A percentile compares a stretch with the other conserved stretches of the same genome.
phyloP scores from a whole-genome alignment of 345 rosid genomes.

The Anacardium occidentale region DNA sequence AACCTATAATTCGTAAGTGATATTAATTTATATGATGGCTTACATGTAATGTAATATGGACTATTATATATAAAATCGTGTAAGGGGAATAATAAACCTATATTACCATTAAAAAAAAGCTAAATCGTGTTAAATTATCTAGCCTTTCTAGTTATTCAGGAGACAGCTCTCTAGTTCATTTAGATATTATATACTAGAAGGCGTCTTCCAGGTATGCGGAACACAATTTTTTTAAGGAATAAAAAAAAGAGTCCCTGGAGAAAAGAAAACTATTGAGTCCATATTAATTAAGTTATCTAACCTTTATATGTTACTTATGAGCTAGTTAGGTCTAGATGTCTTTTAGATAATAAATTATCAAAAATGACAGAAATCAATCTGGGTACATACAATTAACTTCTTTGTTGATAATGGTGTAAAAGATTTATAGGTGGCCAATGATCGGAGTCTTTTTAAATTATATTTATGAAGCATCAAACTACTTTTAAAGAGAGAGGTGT shows the following conservation, averaged over 20 bases:
- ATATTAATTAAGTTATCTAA: background rate
- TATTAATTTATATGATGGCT: too few species aligned
- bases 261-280: background rate
- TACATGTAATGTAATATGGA: too few species aligned
- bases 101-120: too few species aligned
- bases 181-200: background rate
- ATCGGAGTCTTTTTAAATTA: too few species aligned
- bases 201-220: background rate
- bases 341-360: background rate
- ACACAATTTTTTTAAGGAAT: background rate
- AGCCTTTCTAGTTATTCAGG: background rate
- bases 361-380: background rate
- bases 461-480: too few species aligned
- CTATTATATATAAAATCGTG: too few species aligned
- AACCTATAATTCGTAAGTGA: too few species aligned
- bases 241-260: background rate
- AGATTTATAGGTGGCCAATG: too few species aligned
- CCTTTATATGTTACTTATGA: background rate
- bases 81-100: too few species aligned
- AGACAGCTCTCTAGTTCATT: background rate
- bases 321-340: background rate
- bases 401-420: background rate
- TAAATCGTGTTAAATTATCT: background rate
- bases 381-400: background rate
- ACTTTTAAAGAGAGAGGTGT: background rate